Percentiles rank a stretch among this genome's conserved stretches.
These are phyloP conservation scores for Suillus discolor DNA, from an alignment of 768 basidiomycete species.

Conservation along the genomic window DNA sequence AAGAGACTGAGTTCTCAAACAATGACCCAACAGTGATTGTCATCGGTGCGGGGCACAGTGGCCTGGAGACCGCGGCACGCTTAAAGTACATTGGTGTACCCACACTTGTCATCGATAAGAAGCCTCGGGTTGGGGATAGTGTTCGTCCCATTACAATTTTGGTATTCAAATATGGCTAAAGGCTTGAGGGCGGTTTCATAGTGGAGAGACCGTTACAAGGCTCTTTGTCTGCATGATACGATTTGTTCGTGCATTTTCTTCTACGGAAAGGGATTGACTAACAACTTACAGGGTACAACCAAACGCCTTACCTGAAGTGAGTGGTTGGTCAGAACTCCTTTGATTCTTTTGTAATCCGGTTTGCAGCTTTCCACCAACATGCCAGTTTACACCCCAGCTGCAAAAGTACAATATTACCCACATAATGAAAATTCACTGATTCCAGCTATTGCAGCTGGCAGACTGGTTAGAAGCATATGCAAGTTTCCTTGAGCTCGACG, in stretches of 20 bases:
- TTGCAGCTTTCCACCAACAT: slow-evolving; percentile 54
- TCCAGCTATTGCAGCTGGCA: too few relatives aligned
- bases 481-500: too few relatives aligned
- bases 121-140: slow-evolving; percentile 52
- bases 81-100: slow-evolving; percentile 61
- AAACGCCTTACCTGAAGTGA: slow-evolving; percentile 57
- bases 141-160: slow-evolving; percentile 14
- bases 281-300: slow-evolving; percentile 44
- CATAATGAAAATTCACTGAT: too few relatives aligned
- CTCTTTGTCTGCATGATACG: slow-evolving; percentile 55
- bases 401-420: too few relatives aligned
- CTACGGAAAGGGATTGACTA: slow-evolving; percentile 1
- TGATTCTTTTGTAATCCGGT: neutral
- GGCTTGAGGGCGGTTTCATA: slow-evolving; percentile 15
- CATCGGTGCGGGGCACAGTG: slow-evolving; percentile 68
- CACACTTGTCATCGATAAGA: slow-evolving; percentile 59
- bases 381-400: slow-evolving; percentile 53
- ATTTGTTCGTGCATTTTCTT: slow-evolving; percentile 38
- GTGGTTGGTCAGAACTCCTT: slow-evolving; percentile 16
- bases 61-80: slow-evolving; percentile 64
- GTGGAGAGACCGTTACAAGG: slow-evolving; percentile 44
- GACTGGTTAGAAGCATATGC: too few relatives aligned
- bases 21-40: slow-evolving; percentile 59
- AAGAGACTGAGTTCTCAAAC: slow-evolving; percentile 48
- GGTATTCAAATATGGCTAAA: neutral